Base-by-base conservation (phyloP, 148 eudicot genomes). In the Rhododendron vialii region DNA sequence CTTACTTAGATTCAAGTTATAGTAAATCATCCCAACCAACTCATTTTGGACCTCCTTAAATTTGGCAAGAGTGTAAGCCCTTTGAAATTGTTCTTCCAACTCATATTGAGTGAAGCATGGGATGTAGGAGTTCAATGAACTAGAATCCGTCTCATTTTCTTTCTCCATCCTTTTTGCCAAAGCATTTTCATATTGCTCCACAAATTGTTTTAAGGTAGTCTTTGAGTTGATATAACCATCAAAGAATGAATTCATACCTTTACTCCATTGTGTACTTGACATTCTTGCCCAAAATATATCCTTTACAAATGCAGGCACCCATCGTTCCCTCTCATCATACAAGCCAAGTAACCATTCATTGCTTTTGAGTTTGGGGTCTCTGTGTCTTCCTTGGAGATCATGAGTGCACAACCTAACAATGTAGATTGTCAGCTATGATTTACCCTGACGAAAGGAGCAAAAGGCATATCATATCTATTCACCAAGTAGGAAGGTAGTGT, bases 271-370 rank as follows among this genome's bases (percentile, higher is more conserved):
- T 14, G 73, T 82, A 28, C 43, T 59, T n/a, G 84, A 82, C 69
- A 55, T 53, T 82, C 84, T 15, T 57, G 73, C 84, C 69, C 84
- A 82, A 57, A 82, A 82, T 7, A 22, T 53, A 33, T 59, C 71
- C 13, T 55, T 82, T 22, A 82, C 26, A 0, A 55, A 38, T 38
- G 41, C 41, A 38, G 41, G 41, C 41, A 4, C 41, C 41, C 41
- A 38, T 38, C 41, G 41, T 38, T 38, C 41, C 41, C 41, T 38
- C 41, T 38, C 41, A 38, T 38, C 41, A 38, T 0, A 38, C 41
- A 38, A 38, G 41, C 41, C 41, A 38, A 38, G 41, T 38, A 38
- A 38, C 41, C 41, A 38, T 38, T 38, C 41, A 38, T 38, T 38
- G 41, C 0, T 38, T 38, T 38, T 3, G 4, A 36, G 38, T 36